Conservation (phyloP, 305 asterid species). For the Fraxinus xanthoxyloides region DNA sequence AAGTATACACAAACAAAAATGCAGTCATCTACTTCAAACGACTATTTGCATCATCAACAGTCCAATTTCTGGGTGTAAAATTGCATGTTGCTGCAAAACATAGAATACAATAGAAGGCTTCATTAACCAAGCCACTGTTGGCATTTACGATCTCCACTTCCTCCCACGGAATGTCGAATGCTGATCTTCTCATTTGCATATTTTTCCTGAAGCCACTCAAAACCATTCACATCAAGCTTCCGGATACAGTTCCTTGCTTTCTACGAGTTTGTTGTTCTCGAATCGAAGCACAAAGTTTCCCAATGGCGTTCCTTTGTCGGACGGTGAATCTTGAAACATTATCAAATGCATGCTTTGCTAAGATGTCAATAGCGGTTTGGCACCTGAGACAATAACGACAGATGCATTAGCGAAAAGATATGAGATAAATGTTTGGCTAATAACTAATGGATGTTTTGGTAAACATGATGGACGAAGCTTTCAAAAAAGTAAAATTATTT, state of each 20-base stretch:
- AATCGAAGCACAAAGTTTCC: constrained; percentile 80
- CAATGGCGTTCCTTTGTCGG: constrained; percentile 74
- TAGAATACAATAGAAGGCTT: background rate
- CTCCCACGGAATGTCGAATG: constrained; percentile 84
- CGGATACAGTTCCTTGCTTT: constrained; percentile 93
- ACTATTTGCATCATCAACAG: background rate
- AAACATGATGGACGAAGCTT: no score
- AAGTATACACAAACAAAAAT: background rate
- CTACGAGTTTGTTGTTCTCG: constrained; percentile 76
- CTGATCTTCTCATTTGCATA: constrained; percentile 89
- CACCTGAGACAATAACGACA: constrained; percentile 56
- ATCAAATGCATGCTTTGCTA: constrained; percentile 82
- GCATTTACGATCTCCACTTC: constrained; percentile 61
- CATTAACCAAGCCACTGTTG: constrained; percentile 93
- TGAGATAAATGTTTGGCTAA: background rate
- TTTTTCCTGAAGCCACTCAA: constrained; percentile 79
- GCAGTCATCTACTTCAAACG: constrained; percentile 6
- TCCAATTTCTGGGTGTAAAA: background rate
- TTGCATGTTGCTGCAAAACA: background rate
- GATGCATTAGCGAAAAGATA: constrained; percentile 12
- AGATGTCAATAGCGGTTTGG: constrained; percentile 86
- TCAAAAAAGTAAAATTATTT: background rate
- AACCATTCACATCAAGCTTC: constrained; percentile 92
- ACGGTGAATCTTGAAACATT: constrained; percentile 70
- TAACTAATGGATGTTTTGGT: no score